Conservation (phyloP, 208 protist genomes). For the Trypanosomatidae sp. region DNA sequence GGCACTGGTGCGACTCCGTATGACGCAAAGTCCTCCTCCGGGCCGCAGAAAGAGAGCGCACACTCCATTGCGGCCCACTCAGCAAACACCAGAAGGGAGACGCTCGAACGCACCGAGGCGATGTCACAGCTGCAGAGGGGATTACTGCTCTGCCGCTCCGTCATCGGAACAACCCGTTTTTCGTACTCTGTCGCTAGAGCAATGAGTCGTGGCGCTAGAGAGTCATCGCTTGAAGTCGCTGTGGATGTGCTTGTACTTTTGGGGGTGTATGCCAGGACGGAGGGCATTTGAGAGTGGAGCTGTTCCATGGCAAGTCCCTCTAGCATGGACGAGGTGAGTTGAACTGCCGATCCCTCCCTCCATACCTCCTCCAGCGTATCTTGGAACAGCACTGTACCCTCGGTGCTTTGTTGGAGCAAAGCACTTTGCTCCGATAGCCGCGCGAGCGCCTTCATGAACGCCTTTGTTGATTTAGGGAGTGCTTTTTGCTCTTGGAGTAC, state of each 20-base stretch:
- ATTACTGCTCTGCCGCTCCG: conserved; percentile 7
- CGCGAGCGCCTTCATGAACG: conserved; percentile 27
- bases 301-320: conserved; percentile 8
- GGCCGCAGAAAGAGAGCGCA: conserved; percentile 27
- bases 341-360: conserved; percentile 11
- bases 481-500: conserved; percentile 43
- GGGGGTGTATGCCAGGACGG: neutral
- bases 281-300: conserved; percentile 20
- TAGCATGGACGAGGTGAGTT: conserved; percentile 14
- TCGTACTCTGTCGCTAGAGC: conserved; percentile 19
- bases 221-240: neutral
- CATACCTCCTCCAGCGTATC: conserved; percentile 3
- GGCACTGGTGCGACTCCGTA: conserved; percentile 19
- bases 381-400: neutral
- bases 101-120: neutral
- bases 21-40: conserved; percentile 25
- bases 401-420: neutral
- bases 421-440: conserved; percentile 3
- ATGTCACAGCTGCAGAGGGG: conserved; percentile 1
- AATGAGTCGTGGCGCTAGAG: conserved; percentile 10
- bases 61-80: conserved; percentile 46
- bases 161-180: conserved; percentile 2
- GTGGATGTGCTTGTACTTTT: neutral
- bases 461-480: conserved; percentile 24
- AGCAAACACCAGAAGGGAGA: conserved; percentile 47